Evolutionary conservation across 306 rosid species (phyloP).

Genomic region (Prunus mume): DNA sequence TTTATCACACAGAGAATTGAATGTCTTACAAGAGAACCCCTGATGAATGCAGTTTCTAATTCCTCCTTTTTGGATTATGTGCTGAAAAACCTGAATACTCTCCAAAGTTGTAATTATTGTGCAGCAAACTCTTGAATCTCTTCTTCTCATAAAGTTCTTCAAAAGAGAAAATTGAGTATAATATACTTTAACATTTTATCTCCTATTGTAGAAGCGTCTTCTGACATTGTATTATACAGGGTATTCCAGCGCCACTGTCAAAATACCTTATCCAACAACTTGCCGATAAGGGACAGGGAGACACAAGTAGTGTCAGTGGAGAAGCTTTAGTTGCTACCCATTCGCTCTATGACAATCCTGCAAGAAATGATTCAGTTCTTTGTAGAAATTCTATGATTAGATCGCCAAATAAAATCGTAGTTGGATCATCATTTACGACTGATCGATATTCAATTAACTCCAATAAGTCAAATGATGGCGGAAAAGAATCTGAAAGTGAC

Average conservation of each 20-base stretch:
- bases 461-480: conserved; percentile 10
- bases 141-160: not conserved
- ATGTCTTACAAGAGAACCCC: not conserved
- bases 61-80: not conserved
- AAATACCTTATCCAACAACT: conserved; percentile 26
- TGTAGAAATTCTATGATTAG: conserved; percentile 26
- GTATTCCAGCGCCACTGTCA: conserved; percentile 25
- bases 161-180: not conserved
- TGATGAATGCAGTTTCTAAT: not conserved
- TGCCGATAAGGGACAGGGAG: conserved; percentile 29
- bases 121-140: too few relatives aligned
- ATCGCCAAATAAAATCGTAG: conserved; percentile 16
- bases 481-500: conserved; percentile 32
- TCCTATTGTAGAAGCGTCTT: conserved; percentile 14
- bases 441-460: conserved; percentile 11
- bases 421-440: conserved; percentile 21
- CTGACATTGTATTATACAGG: conserved; percentile 35
- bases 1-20: not conserved
- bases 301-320: conserved; percentile 23
- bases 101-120: not conserved
- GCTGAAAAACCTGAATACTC: not conserved
- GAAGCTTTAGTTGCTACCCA: conserved; percentile 20
- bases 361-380: conserved; percentile 20
- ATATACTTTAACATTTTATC: not conserved
- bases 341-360: conserved; percentile 25